These are phyloP conservation scores for Talaromyces liani DNA, from an alignment of 495 filamentous ascomycete genomes.

Conservation along the genomic window DNA sequence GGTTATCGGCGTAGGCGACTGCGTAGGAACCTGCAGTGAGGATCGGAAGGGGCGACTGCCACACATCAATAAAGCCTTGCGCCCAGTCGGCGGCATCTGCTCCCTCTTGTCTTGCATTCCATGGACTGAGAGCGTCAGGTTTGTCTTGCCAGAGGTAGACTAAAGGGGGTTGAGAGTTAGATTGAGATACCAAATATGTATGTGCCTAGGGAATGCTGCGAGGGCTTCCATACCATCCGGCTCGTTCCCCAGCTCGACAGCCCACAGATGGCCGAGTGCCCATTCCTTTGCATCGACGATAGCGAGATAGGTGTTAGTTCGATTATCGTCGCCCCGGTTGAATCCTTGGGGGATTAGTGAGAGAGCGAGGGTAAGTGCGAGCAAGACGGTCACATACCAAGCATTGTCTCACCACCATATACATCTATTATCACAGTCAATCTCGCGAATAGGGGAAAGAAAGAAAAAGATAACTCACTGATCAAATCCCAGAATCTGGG, in stretches of 20 bases:
- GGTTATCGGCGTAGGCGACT: background rate
- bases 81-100: constrained; percentile 1
- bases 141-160: background rate
- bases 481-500: constrained; percentile 1
- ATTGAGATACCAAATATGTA: background rate
- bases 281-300: background rate
- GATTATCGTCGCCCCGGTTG: background rate
- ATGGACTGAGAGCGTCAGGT: background rate
- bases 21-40: constrained; percentile 2
- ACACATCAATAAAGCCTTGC: constrained; percentile 1
- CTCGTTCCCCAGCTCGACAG: background rate
- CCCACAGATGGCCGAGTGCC: background rate
- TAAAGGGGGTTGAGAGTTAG: background rate
- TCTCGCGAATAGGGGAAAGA: background rate
- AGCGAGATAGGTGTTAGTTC: background rate
- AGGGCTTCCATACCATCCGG: background rate
- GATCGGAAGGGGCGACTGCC: background rate
- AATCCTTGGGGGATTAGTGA: background rate
- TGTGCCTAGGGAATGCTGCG: background rate
- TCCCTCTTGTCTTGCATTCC: constrained; percentile 3
- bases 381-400: background rate
- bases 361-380: background rate
- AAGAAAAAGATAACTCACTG: background rate
- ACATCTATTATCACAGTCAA: background rate
- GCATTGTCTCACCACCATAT: background rate